Evolutionary conservation across 441 rosid genomes (phyloP).

Genomic region (Euphorbia corollata): DNA sequence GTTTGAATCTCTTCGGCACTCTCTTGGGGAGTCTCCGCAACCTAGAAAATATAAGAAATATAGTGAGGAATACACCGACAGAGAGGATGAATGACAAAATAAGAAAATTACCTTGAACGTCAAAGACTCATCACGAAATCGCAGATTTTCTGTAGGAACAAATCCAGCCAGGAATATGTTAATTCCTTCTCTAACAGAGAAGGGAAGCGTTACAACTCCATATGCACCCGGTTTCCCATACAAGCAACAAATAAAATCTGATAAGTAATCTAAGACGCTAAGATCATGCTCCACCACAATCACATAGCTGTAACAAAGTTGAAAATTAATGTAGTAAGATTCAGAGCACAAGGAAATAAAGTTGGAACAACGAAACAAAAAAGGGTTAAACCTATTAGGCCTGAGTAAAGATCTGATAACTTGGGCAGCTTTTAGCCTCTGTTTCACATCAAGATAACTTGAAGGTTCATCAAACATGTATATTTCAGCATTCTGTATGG

Average conservation of each 20-base stretch:
- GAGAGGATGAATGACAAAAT: neutral
- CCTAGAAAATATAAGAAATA: constrained; percentile 38
- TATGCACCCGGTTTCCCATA: constrained; percentile 97
- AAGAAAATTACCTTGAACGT: constrained; percentile 65
- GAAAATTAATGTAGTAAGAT: constrained; percentile 5
- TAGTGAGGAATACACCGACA: neutral
- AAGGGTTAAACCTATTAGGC: constrained; percentile 56
- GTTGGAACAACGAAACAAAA: constrained; percentile 6
- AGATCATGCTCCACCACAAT: constrained; percentile 99
- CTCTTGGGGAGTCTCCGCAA: constrained; percentile 95
- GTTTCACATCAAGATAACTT: constrained; percentile 95
- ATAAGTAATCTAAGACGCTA: constrained; percentile 87
- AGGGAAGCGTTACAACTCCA: constrained; percentile 96
- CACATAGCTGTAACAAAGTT: constrained; percentile 59
- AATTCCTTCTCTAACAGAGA: constrained; percentile 94
- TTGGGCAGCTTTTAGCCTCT: constrained; percentile 96
- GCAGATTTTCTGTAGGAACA: constrained; percentile 89
- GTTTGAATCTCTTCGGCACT: constrained; percentile 79
- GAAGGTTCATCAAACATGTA: constrained; percentile 99
- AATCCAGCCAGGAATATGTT: constrained; percentile 92
- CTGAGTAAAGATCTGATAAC: constrained; percentile 82
- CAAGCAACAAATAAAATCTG: constrained; percentile 92
- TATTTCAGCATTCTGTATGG: constrained; percentile 89
- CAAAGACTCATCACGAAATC: constrained; percentile 84
- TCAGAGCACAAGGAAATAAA: constrained; percentile 8